Evolutionary conservation across 768 basidiomycete species (phyloP), one percentile per base, ranked within the genome.

Genomic region (Rhodocollybia butyracea): DNA sequence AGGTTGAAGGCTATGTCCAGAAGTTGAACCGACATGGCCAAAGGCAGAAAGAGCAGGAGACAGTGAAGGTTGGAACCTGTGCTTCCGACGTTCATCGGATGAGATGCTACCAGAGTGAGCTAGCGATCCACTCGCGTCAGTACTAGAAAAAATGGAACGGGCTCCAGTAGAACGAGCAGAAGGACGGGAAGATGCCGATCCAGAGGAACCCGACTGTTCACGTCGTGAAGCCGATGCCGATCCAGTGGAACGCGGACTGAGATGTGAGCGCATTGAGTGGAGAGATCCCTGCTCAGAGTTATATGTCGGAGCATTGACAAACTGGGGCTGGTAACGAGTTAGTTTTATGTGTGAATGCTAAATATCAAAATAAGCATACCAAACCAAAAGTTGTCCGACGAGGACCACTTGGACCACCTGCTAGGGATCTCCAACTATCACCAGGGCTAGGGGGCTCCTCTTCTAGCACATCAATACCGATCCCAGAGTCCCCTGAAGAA

Each of bases 281-380:
- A 89, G 66, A 0, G 88, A 89, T 24, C 79, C 84, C 60, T 78
- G 77, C 60, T 88, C 84, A 22, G 88, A 85, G n/a, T 66, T 66
- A 40, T 76, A 63, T 22, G 68, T 66, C 5, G 69, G 68, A 29
- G 70, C 70, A 51, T 80, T 75, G 32, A 78, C 66, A 36, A 78
- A 66, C 61, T 72, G 70, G 24, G 78, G 77, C 76, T 85, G 60
- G 21, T 60, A 52, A 36, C 55, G 15, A 39, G 52, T 12, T 5
- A 32, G 27, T 36, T 66, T 13, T 63, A 60, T 50, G 61, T 24
- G 56, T 27, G 6, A 56, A 21, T 38, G 58, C 38, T 55, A 58
- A 31, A 11, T 29, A 57, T 15, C 21, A 31, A 27, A n/a, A 32
- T 36, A 59, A 40, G 74, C 85, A 71, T 62, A 87, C 86, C 59